Base-by-base conservation (phyloP, 306 rosid species). In the Ziziphus jujuba region DNA sequence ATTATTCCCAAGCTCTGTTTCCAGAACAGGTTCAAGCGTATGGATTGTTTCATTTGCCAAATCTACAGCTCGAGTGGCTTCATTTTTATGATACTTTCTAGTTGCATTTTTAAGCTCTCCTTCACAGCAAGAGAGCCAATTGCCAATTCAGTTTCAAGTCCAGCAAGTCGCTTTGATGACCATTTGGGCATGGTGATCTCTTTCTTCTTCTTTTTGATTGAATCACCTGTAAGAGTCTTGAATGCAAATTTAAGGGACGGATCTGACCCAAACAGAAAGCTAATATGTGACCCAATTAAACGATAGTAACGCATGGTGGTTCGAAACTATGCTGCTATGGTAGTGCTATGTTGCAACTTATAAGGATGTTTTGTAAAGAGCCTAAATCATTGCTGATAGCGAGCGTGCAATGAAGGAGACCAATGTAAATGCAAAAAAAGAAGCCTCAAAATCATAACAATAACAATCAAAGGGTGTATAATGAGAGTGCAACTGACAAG, bases 221-320 rank as follows among this genome's bases (percentile, higher is more conserved):
- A 83, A 65, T 80, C 88, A 40, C 95, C 91, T 1, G 87, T 81
- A 72, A 90, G 88, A 23, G 85, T 84, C 72, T 70, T 72, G 76
- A 83, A 79, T 67, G 87, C 86, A 19, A 84, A 83, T 45, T 82
- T 81, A 20, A 82, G 68, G 59, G 82, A 72, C 35, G 85, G 82
- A 31, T 84, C 88, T 34, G 80, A 78, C 33, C 38, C 78, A 59
- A 82, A 73, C 34, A 71, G 77, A 78, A 69, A 44, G 71, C 61
- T 23, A 51, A 80, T 43, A 16, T 70, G 40, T 25, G 70, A 60
- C n/a, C n/a, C n/a, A n/a, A n/a, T n/a, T n/a, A n/a, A n/a, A n/a
- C n/a, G n/a, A n/a, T n/a, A n/a, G n/a, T n/a, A n/a, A n/a, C n/a
- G n/a, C n/a, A n/a, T n/a, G n/a, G n/a, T n/a, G n/a, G n/a, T n/a